Evolutionary conservation across 2,329 filamentous ascomycete species (phyloP).

Genomic region (Cytospora schulzeri): DNA sequence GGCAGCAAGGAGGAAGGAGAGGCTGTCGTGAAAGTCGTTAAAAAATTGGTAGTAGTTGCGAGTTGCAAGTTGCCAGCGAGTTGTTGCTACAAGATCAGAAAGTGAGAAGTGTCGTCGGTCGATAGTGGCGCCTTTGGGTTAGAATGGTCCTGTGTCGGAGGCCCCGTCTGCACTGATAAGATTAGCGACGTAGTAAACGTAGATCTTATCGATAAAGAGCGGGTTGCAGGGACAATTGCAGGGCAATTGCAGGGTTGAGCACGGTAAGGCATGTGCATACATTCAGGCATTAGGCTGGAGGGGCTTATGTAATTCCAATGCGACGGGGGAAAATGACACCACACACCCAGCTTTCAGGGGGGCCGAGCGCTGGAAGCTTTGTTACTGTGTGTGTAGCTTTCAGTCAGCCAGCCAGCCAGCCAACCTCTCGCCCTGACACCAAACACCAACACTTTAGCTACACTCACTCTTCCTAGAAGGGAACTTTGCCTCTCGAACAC

Average conservation of each 20-base stretch:
- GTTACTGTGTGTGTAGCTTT: too few species aligned
- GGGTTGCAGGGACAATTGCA: too few species aligned
- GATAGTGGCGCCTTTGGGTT: background rate
- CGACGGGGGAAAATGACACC: slow-evolving; percentile 14
- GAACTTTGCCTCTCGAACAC: background rate
- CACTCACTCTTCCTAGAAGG: background rate
- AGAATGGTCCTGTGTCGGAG: slow-evolving; percentile 12
- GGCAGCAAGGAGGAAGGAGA: background rate
- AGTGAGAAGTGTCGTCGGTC: background rate
- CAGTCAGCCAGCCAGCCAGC: too few species aligned
- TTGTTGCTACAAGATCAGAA: background rate
- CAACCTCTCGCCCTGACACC: background rate
- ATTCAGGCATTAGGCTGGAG: too few species aligned
- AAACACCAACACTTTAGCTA: background rate
- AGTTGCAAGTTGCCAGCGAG: background rate
- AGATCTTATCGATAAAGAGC: background rate
- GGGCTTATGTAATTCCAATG: background rate
- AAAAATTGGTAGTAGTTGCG: background rate
- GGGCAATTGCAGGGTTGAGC: too few species aligned
- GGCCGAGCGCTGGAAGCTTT: slow-evolving; percentile 3
- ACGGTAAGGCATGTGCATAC: too few species aligned
- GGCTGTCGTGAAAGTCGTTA: background rate
- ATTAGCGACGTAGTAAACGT: background rate
- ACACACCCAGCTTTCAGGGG: slow-evolving; percentile 6
- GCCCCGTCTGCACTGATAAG: background rate